Base-by-base conservation (phyloP, 2,329 filamentous ascomycete species). In the Alternaria brassicicola region DNA sequence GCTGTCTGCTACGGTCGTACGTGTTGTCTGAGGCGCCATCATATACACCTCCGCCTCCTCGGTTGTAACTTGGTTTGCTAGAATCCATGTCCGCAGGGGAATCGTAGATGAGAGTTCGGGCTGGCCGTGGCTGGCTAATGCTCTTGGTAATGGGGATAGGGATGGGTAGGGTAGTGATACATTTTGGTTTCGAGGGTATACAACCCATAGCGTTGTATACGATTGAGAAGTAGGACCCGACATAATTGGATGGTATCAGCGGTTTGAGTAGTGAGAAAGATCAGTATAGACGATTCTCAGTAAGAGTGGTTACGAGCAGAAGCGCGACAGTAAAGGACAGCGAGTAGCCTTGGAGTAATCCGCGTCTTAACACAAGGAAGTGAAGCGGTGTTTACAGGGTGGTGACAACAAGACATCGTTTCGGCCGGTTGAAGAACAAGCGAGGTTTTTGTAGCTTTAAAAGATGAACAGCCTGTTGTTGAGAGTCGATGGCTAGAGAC, bases 81-180 rank as follows among this genome's bases (percentile, higher is more conserved):
- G 39, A n/a, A 2, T 43, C 39, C 0, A 6, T 43, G 39, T 43
- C 17, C 0, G 0, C 15, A 15, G 39, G 23, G 0, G 39, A 13
- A 43, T 43, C 23, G 15, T 43, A 43, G 2, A 43, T 12, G 1
- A 23, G 39, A 1, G 23, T 42, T 26, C 15, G 30, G 10, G 30
- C 1, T 42, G 23, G 21, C 15, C 21, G 12, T 10, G 39, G 13
- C 13, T 26, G 2, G 23, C n/a, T 26, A 26, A n/a, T 42, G 8
- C 21, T 15, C 6, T 42, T 42, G 4, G 39, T 21, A 17, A 10
- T 36, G 15, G 15, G 15, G 2, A 17, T 19, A 10, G 35, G 15
- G 1, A 4, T 12, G 23, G 7, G 28, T 2, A n/a, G n/a, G n/a
- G 1, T 3, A 3, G 28, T 15, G 6, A 2, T 21, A 0, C 17